Conservation (phyloP, 306 rosid species). For the Sesbania bispinosa region DNA sequence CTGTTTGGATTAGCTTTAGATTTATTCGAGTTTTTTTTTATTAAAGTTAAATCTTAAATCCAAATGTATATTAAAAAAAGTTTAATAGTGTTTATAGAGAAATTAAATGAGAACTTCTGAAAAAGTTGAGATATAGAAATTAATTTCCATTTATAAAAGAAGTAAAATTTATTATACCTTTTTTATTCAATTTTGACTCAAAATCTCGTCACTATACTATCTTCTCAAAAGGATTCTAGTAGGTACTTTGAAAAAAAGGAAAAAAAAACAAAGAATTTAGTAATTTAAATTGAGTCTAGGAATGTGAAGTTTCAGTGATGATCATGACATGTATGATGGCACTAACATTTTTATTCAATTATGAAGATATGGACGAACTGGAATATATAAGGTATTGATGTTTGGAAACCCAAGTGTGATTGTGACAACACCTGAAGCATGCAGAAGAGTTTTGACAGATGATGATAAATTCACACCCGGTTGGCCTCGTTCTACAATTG, state of each 20-base stretch:
- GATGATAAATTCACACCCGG: slow-evolving; percentile 69
- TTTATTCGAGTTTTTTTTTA: too few relatives aligned
- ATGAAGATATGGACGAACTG: slow-evolving; percentile 64
- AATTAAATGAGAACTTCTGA: too few relatives aligned
- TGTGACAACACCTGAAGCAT: slow-evolving; percentile 66
- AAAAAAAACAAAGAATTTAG: not conserved
- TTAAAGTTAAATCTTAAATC: too few relatives aligned
- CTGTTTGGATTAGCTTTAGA: too few relatives aligned
- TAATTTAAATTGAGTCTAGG: not conserved
- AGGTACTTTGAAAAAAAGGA: too few relatives aligned
- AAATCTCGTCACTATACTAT: too few relatives aligned
- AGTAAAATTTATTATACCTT: too few relatives aligned
- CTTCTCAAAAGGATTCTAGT: not conserved
- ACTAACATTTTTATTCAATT: not conserved
- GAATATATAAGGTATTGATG: slow-evolving; percentile 79
- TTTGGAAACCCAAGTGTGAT: slow-evolving; percentile 79
- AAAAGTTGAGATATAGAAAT: too few relatives aligned
- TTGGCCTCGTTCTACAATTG: slow-evolving; percentile 74
- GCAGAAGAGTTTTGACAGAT: slow-evolving; percentile 68
- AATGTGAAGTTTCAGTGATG: not conserved
- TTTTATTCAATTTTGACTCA: too few relatives aligned
- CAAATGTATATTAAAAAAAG: too few relatives aligned
- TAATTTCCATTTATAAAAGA: too few relatives aligned
- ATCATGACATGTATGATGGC: not conserved
- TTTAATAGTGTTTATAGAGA: too few relatives aligned